Evolutionary conservation across 331 rosid species (phyloP), one percentile per base, ranked within the genome.

Genomic region (Stylosanthes scabra): DNA sequence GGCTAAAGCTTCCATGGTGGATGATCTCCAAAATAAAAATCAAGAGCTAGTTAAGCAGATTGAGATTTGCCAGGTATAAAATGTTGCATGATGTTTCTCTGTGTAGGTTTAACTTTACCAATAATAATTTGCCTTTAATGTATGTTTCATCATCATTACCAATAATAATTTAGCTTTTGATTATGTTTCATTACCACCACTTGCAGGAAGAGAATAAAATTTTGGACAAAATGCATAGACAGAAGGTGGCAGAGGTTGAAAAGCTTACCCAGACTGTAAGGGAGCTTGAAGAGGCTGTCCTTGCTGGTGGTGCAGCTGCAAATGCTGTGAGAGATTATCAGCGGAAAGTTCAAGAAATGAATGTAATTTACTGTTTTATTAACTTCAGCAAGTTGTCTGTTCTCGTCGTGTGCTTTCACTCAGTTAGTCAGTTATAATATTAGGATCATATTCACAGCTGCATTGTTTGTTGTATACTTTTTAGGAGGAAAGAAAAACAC

Each of bases 1-100:
- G 90, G 96, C 93, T 46, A 93, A 93, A 86, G 98, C 98, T 71
- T 93, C 98, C 58, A 86, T 93, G 98, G 98, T 93, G 87, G 98
- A 93, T 83, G 98, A 93, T 64, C 96, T 93, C 75, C 98, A 93
- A 80, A 95, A 95, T 85, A 93, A 93, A 85, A 93, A 93, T 81
- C 98, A 93, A 76, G 98, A 93, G 83, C 85, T 93, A 52, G 83
- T 91, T 79, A 93, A 93, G 68, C 98, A 93, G 80, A 93, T 93
- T 65, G 98, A 93, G 86, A 93, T 93, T 78, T 93, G 98, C 75
- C 98, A 90, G 96, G 98, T 93, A 79, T 74, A 27, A n/a, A 13
- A 40, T 63, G 49, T 59, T 77, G 65, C 66, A 27, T 31, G 29
- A 16, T 69, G 40, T 27, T 64, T 54, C 54, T 28, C 62, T 66